A percentile compares a stretch with the other conserved stretches of the same genome.
phyloP scores from a whole-genome alignment of 129 eudicot species.

The Kitagawia praeruptora region DNA sequence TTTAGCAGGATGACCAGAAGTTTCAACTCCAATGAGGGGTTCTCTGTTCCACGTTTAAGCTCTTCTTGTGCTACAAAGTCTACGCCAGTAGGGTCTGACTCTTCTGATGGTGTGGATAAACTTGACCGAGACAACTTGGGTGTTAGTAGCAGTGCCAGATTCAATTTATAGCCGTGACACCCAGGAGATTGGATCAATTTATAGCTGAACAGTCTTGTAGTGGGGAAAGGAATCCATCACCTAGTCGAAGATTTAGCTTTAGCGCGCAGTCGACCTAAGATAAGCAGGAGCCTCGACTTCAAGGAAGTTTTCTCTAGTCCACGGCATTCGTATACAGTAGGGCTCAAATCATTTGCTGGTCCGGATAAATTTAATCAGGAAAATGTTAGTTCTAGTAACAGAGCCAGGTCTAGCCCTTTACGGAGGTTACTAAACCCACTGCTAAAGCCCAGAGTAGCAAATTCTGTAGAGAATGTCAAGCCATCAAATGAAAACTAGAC shows the following conservation, averaged over 20 bases:
- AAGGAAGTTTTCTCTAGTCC: slow-evolving; percentile 47
- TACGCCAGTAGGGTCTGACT: background rate
- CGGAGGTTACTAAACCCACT: slow-evolving; percentile 77
- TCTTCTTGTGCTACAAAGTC: background rate
- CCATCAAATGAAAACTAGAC: slow-evolving; percentile 22
- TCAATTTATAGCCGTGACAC: slow-evolving; percentile 13
- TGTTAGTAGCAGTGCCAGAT: background rate
- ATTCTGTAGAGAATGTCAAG: slow-evolving; percentile 29
- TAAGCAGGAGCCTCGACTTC: slow-evolving; percentile 66
- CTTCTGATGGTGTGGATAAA: background rate
- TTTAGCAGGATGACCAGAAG: background rate
- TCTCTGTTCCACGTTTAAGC: background rate
- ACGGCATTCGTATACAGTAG: slow-evolving; percentile 49
- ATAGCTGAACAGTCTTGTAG: slow-evolving; percentile 21
- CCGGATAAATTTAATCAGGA: slow-evolving; percentile 22
- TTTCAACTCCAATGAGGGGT: background rate
- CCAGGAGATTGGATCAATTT: slow-evolving; percentile 19
- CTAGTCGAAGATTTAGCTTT: slow-evolving; percentile 62
- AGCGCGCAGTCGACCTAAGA: slow-evolving; percentile 40
- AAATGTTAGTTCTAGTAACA: slow-evolving; percentile 25
- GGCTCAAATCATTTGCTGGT: slow-evolving; percentile 27
- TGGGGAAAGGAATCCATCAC: slow-evolving; percentile 43
- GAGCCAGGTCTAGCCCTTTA: slow-evolving; percentile 68
- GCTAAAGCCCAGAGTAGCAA: slow-evolving; percentile 48
- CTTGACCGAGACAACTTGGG: background rate